These are phyloP conservation scores for Aspergillus bertholletiae DNA, from an alignment of 495 filamentous ascomycete genomes.

Conservation along the genomic window DNA sequence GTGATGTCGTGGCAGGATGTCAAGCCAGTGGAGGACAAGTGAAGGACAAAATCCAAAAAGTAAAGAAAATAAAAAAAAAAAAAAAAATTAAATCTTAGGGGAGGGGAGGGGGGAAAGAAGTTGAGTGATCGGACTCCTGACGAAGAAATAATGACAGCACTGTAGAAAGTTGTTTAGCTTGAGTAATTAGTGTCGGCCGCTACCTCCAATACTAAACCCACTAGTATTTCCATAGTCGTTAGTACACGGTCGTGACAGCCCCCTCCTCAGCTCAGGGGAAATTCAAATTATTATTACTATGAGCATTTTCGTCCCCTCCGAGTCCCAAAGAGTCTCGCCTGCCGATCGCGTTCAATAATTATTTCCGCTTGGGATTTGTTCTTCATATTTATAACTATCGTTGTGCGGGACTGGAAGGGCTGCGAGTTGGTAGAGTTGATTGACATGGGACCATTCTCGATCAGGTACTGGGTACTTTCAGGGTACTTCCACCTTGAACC, in stretches of 20 bases:
- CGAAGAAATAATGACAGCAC: neutral
- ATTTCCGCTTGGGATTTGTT: neutral
- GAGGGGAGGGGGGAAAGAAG: conserved; percentile 2
- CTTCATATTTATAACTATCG: too few species aligned
- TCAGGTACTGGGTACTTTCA: too few species aligned
- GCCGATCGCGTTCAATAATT: conserved; percentile 22
- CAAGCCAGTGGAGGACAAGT: neutral
- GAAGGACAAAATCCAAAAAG: too few species aligned
- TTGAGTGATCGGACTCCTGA: neutral
- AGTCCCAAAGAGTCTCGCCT: conserved; percentile 12
- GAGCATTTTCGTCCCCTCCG: neutral
- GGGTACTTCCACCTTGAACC: too few species aligned
- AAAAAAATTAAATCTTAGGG: neutral
- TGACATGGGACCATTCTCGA: too few species aligned
- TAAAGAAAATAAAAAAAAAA: neutral
- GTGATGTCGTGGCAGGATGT: neutral
- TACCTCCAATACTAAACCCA: neutral
- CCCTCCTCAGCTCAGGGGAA: neutral
- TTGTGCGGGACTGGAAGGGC: too few species aligned
- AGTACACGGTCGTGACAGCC: neutral
- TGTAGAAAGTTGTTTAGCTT: neutral
- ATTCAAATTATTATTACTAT: too few species aligned
- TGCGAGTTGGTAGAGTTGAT: too few species aligned
- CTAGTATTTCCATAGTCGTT: neutral
- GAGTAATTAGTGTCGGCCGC: conserved; percentile 3